These are phyloP conservation scores for Taiozyma onychis DNA, from an alignment of 1,139 yeast genomes.

Conservation along the genomic window DNA sequence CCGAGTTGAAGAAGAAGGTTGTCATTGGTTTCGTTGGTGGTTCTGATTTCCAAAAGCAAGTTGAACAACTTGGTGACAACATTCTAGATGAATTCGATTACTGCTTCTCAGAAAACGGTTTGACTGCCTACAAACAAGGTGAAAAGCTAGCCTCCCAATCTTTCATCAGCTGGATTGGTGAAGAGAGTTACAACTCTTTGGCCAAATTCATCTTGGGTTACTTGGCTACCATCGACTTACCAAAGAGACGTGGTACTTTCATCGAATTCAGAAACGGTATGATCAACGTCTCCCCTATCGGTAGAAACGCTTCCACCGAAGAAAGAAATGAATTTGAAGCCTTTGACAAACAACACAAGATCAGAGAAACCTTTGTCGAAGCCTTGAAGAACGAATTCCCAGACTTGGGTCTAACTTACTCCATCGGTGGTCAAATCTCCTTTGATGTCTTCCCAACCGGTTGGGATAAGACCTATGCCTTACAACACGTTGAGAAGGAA, in stretches of 20 bases:
- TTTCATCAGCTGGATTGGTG: constrained; percentile 93
- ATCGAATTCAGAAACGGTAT: constrained; percentile 98
- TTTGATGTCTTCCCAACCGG: constrained; percentile 99
- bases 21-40: constrained; percentile 99
- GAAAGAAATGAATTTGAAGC: constrained; percentile 92
- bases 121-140: constrained; percentile 94
- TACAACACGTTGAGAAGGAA: constrained; percentile 85
- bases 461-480: constrained; percentile 98
- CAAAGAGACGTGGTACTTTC: constrained; percentile 95
- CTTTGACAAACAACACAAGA: constrained; percentile 70
- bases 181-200: constrained; percentile 86
- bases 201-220: constrained; percentile 80
- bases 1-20: constrained; percentile 78
- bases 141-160: constrained; percentile 85
- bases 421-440: constrained; percentile 98
- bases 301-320: constrained; percentile 92
- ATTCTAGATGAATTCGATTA: constrained; percentile 82
- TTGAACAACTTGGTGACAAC: constrained; percentile 86
- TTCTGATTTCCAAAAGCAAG: constrained; percentile 88
- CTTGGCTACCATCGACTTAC: constrained; percentile 81
- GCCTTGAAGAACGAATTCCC: constrained; percentile 81
- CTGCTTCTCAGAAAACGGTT: constrained; percentile 96
- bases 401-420: constrained; percentile 83
- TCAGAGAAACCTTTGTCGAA: constrained; percentile 77
- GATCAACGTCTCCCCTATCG: constrained; percentile 97